Conservation (phyloP, 345 rosid species). For the Dipteronia sinensis region DNA sequence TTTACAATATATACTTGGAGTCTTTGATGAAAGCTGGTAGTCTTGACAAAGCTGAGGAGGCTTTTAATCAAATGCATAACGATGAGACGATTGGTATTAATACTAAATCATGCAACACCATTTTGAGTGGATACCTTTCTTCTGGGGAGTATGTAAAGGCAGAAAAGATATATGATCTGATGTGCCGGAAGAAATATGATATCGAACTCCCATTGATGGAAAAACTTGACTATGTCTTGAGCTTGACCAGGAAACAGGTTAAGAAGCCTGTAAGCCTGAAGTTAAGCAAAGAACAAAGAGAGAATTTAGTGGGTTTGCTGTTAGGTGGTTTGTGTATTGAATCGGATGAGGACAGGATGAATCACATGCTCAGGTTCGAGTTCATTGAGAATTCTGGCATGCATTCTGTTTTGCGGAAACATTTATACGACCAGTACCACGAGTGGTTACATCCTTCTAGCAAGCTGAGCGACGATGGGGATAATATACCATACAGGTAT, state of each 20-base stretch:
- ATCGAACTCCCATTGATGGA: constrained; percentile 55
- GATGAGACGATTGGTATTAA: constrained; percentile 53
- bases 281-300: constrained; percentile 81
- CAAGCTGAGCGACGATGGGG: constrained; percentile 30
- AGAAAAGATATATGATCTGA: constrained; percentile 62
- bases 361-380: constrained; percentile 57
- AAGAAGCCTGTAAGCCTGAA: constrained; percentile 61
- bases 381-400: constrained; percentile 51
- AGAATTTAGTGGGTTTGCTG: constrained; percentile 78
- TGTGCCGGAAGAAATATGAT: constrained; percentile 70
- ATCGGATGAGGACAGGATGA: constrained; percentile 59
- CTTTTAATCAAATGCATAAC: constrained; percentile 55
- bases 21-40: constrained; percentile 61
- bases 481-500: constrained; percentile 47
- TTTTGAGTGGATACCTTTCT: constrained; percentile 59
- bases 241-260: constrained; percentile 51
- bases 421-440: constrained; percentile 60
- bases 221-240: constrained; percentile 62
- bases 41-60: constrained; percentile 62
- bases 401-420: constrained; percentile 58
- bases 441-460: constrained; percentile 77
- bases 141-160: constrained; percentile 60
- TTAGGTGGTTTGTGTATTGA: constrained; percentile 77
- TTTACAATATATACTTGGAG: constrained; percentile 68
- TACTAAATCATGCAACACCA: constrained; percentile 61